These are phyloP conservation scores for Cucumis sativus DNA, from an alignment of 306 rosid species.

Conservation along the genomic window DNA sequence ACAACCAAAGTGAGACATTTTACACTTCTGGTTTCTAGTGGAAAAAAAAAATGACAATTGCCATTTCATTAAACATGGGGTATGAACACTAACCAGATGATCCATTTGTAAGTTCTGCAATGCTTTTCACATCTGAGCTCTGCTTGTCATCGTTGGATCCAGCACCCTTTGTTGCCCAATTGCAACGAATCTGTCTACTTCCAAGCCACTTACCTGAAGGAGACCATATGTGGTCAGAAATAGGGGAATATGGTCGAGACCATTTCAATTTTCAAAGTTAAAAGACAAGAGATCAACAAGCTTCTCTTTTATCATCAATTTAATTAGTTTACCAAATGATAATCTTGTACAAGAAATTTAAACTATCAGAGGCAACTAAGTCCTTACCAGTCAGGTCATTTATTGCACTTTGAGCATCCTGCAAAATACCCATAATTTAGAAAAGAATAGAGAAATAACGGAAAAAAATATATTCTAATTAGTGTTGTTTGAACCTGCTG, in stretches of 20 bases:
- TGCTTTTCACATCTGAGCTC: slow-evolving; percentile 65
- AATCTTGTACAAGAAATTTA: no score
- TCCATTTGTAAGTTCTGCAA: slow-evolving; percentile 81
- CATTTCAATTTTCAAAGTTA: background rate
- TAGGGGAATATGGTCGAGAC: background rate
- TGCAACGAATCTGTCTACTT: slow-evolving; percentile 91
- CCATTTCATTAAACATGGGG: background rate
- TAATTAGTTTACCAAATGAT: background rate
- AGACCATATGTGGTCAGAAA: background rate
- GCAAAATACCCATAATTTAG: slow-evolving; percentile 5
- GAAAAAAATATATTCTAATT: background rate
- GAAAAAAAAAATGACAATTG: background rate
- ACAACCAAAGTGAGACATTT: background rate
- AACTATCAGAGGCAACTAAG: background rate
- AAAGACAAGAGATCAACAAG: background rate
- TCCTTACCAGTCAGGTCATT: slow-evolving; percentile 92
- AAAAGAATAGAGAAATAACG: background rate
- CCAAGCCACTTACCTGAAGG: slow-evolving; percentile 91
- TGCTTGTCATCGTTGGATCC: slow-evolving; percentile 64
- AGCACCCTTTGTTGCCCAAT: slow-evolving; percentile 99
- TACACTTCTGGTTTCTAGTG: background rate
- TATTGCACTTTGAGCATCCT: slow-evolving; percentile 96
- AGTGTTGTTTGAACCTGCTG: slow-evolving; percentile 50
- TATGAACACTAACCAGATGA: slow-evolving; percentile 51
- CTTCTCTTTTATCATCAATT: background rate